phyloP scores from a whole-genome alignment of 2,329 filamentous ascomycete species.

The Shiraia bambusicola region DNA sequence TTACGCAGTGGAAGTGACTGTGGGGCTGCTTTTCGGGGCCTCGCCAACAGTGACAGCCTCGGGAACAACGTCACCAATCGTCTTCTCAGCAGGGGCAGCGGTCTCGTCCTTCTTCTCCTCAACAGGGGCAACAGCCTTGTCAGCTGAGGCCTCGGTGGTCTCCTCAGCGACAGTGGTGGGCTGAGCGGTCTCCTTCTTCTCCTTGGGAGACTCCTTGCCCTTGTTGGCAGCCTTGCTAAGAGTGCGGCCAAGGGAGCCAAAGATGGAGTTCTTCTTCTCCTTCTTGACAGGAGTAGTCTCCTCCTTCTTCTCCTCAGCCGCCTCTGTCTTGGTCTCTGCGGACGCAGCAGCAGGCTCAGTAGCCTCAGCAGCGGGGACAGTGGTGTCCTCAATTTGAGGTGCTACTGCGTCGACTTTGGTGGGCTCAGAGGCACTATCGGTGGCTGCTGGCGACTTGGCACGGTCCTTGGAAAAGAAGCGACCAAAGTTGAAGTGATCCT shows the following conservation, averaged over 20 bases:
- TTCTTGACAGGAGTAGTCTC: constrained; percentile 53
- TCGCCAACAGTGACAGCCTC: constrained; percentile 44
- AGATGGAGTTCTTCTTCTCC: constrained; percentile 84
- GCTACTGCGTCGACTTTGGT: constrained; percentile 44
- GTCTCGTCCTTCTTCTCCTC: constrained; percentile 37
- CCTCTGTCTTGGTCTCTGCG: constrained; percentile 48
- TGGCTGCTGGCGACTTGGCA: constrained; percentile 44
- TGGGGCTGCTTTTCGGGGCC: constrained; percentile 43
- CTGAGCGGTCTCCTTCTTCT: constrained; percentile 37
- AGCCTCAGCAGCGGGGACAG: constrained; percentile 22
- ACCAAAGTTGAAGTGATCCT: constrained; percentile 56
- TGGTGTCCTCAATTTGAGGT: constrained; percentile 38
- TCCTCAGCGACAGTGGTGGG: constrained; percentile 40
- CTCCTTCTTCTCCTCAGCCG: constrained; percentile 40
- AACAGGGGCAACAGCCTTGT: constrained; percentile 24
- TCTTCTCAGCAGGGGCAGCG: constrained; percentile 29
- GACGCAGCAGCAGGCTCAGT: constrained; percentile 29
- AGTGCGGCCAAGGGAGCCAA: constrained; percentile 64
- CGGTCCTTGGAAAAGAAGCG: constrained; percentile 57
- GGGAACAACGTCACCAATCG: constrained; percentile 43
- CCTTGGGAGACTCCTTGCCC: constrained; percentile 42
- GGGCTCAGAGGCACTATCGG: constrained; percentile 40
- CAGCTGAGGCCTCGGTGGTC: constrained; percentile 28
- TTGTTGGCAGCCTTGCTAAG: constrained; percentile 44
- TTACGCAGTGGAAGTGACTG: constrained; percentile 48